Base-by-base conservation (phyloP, 352 stramenopile species). In the Phytophthora pisi region DNA sequence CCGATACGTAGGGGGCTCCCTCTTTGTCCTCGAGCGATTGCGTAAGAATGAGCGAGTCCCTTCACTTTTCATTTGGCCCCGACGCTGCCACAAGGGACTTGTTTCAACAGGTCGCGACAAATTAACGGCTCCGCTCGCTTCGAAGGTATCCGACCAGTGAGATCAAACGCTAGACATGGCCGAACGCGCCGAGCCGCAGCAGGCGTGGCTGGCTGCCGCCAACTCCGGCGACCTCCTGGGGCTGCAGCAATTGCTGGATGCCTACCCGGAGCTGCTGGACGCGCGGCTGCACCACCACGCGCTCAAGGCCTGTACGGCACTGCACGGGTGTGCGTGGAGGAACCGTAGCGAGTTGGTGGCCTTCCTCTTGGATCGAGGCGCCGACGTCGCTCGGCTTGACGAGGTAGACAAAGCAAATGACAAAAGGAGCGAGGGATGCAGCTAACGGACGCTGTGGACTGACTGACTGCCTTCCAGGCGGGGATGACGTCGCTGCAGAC, bases 401-500 rank as follows among this genome's bases (percentile, higher is more conserved):
- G 36, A 42, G 36, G 36, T 42, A 16, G 36, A 2, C 8, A 42
- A 2, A 1, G 36, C 36, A 5, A 42, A 0, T 11, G 36, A 11
- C 8, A 42, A 7, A 16, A n/a, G 10, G 8, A 16, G 10, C 36
- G 36, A 42, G 28, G 8, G 26, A 3, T 3, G 0, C 24, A 28
- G 24, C 5, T 42, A 42, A 42, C 36, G 36, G 10, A 42, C 36
- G 34, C 34, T 15, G 8, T 42, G 26, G 36, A 42, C 36, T 42
- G 10, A 16, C 36, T 42, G 10, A 16, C 36, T 42, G 10, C 1
- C 10, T 42, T 7, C 5, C 28, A 49, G 42, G 16, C 16, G 42
- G n/a, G n/a, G 13, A 49, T 49, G 42, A 49, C 42, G 42, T 15
- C 42, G 42, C 42, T 49, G 42, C 42, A 49, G 42, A 49, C 42